Evolutionary conservation across 768 basidiomycete genomes (phyloP).

Genomic region (Tricholoma sp.): DNA sequence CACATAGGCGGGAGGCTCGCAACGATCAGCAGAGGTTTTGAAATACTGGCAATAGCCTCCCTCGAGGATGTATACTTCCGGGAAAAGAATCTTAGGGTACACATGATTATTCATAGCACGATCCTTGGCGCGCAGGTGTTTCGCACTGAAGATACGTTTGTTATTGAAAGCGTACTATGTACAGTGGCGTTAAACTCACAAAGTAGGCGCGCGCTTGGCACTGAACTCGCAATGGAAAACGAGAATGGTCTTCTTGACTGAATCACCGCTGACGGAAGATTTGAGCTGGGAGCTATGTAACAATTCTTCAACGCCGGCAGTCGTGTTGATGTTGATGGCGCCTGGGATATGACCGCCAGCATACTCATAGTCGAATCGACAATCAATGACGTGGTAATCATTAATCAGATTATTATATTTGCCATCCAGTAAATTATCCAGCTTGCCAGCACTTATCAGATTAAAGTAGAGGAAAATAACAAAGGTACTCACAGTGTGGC

Average conservation of each 20-base stretch:
- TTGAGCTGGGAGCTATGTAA: slow-evolving; percentile 65
- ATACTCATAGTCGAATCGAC: slow-evolving; percentile 97
- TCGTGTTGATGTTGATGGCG: slow-evolving; percentile 88
- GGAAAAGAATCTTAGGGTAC: slow-evolving; percentile 92
- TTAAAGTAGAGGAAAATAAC: slow-evolving; percentile 9
- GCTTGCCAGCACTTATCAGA: slow-evolving; percentile 33
- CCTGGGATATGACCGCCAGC: slow-evolving; percentile 89
- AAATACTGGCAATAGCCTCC: slow-evolving; percentile 94
- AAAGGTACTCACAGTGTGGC: slow-evolving; percentile 60
- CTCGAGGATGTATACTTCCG: slow-evolving; percentile 94
- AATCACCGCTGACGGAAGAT: slow-evolving; percentile 72
- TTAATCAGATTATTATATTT: slow-evolving; percentile 59
- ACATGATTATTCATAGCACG: slow-evolving; percentile 81
- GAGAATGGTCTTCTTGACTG: slow-evolving; percentile 71
- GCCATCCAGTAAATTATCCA: slow-evolving; percentile 77
- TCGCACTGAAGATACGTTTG: slow-evolving; percentile 55
- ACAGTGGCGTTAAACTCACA: slow-evolving; percentile 47
- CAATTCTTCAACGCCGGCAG: slow-evolving; percentile 72
- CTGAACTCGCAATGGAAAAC: slow-evolving; percentile 99
- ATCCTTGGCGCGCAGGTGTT: slow-evolving; percentile 88
- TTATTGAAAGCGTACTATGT: background rate
- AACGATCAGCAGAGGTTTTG: slow-evolving; percentile 60
- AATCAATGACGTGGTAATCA: slow-evolving; percentile 84
- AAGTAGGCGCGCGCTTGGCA: slow-evolving; percentile 91
- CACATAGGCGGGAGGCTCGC: slow-evolving; percentile 80